These are phyloP conservation scores for Kurtzmaniella quercitrusa DNA, from an alignment of 1,139 yeast species.

Conservation along the genomic window DNA sequence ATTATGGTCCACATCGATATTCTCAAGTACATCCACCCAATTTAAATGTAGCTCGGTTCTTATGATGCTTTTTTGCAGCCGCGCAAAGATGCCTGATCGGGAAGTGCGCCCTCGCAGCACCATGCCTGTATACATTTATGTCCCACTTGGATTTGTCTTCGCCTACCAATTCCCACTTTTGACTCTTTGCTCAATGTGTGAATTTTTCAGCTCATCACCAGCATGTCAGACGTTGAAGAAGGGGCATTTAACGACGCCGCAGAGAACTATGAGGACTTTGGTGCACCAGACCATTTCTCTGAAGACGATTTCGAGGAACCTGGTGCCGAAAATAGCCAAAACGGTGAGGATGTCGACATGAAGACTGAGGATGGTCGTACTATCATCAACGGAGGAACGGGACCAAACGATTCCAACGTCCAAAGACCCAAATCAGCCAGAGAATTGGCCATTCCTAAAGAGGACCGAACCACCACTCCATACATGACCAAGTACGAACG, in stretches of 20 bases:
- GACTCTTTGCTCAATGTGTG: background rate
- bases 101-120: too few species aligned
- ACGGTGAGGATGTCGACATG: constrained; percentile 44
- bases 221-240: constrained; percentile 51
- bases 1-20: too few species aligned
- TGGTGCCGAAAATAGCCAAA: constrained; percentile 22
- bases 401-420: constrained; percentile 42
- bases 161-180: background rate
- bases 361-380: constrained; percentile 73
- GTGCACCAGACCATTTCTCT: constrained; percentile 70
- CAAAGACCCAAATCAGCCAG: constrained; percentile 59
- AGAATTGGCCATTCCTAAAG: constrained; percentile 86
- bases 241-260: constrained; percentile 71
- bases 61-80: background rate
- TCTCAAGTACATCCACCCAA: too few species aligned
- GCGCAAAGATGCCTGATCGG: background rate
- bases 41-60: too few species aligned
- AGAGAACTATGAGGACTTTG: constrained; percentile 79
- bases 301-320: constrained; percentile 56
- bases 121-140: too few species aligned
- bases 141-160: too few species aligned
- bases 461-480: constrained; percentile 90
- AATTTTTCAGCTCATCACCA: background rate
- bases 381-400: constrained; percentile 64
- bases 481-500: constrained; percentile 98